Percentiles rank a stretch among this genome's conserved stretches.
Evolutionary conservation across 2,329 filamentous ascomycete species (phyloP).

Genomic region (Fusarium longipes): DNA sequence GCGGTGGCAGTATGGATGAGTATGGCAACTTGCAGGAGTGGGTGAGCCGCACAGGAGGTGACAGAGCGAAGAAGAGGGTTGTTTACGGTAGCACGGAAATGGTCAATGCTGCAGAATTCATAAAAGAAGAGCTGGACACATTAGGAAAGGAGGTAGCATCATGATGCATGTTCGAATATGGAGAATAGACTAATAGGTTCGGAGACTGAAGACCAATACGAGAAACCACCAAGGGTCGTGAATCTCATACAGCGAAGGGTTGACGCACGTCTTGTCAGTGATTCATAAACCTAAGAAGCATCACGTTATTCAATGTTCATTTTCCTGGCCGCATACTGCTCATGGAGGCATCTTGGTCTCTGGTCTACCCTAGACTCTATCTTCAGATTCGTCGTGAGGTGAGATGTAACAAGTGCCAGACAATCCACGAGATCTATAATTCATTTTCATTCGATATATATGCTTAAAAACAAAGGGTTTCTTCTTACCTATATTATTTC

Average conservation of each 20-base stretch:
- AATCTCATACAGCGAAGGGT: not conserved
- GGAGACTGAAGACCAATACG: not conserved
- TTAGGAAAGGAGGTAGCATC: slow-evolving; percentile 67
- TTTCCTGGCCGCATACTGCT: not conserved
- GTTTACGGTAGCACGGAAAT: slow-evolving; percentile 95
- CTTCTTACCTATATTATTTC: not conserved
- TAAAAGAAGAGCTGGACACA: slow-evolving; percentile 71
- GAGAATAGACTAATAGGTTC: slow-evolving; percentile 41
- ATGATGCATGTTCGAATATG: slow-evolving; percentile 34
- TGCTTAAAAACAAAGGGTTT: not conserved
- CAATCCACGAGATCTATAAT: not conserved
- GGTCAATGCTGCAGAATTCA: slow-evolving; percentile 75
- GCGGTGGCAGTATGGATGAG: slow-evolving; percentile 98
- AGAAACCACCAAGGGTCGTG: not conserved
- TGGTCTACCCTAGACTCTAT: not conserved
- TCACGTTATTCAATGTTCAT: not conserved
- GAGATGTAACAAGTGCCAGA: not conserved
- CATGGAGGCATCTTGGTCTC: no score
- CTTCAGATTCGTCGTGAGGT: not conserved
- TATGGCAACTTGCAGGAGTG: slow-evolving; percentile 98
- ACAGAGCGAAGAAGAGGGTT: slow-evolving; percentile 78
- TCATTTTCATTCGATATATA: not conserved
- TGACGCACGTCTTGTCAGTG: not conserved
- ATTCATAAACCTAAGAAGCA: not conserved
- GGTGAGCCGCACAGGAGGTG: slow-evolving; percentile 80